Percentiles rank a stretch among this genome's conserved stretches.
Conservation (phyloP, 2,329 filamentous ascomycete genomes). For the Pseudocercospora eumusae region DNA sequence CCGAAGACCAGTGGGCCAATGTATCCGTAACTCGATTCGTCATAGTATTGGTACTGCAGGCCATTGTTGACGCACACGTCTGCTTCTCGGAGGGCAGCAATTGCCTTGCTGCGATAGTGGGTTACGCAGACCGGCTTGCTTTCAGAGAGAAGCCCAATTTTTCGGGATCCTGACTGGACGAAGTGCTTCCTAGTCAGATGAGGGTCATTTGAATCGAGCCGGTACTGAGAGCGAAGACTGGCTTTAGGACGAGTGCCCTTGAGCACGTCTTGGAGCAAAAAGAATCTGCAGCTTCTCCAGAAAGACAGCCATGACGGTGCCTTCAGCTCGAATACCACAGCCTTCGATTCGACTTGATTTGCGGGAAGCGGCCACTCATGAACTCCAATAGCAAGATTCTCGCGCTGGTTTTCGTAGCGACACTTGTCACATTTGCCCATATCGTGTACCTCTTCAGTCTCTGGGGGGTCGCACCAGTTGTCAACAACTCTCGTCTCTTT, state of each 20-base stretch:
- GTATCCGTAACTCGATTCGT: slow-evolving; percentile 34
- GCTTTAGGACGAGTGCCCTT: slow-evolving; percentile 5
- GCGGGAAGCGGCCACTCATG: slow-evolving; percentile 56
- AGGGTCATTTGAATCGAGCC: slow-evolving; percentile 25
- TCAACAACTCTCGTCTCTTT: slow-evolving; percentile 23
- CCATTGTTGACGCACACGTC: slow-evolving; percentile 52
- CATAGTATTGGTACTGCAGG: slow-evolving; percentile 53
- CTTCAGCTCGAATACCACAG: slow-evolving; percentile 55
- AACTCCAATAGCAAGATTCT: slow-evolving; percentile 48
- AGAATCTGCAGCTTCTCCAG: slow-evolving; percentile 51
- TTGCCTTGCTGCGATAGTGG: slow-evolving; percentile 49
- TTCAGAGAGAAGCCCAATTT: slow-evolving; percentile 48
- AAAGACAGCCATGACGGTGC: slow-evolving; percentile 48
- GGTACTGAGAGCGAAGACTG: slow-evolving; percentile 8
- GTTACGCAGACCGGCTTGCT: slow-evolving; percentile 52
- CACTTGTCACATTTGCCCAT: slow-evolving; percentile 15
- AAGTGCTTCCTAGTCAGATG: slow-evolving; percentile 23
- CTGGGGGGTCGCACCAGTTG: slow-evolving; percentile 27
- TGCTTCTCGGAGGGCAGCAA: slow-evolving; percentile 45
- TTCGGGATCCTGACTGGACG: neutral
- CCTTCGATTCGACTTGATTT: slow-evolving; percentile 41
- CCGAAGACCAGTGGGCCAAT: slow-evolving; percentile 11
- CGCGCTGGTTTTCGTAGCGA: slow-evolving; percentile 39
- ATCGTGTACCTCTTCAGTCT: slow-evolving; percentile 36
- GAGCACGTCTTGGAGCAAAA: slow-evolving; percentile 27